phyloP scores from a whole-genome alignment of 2,329 filamentous ascomycete species.

The Aspergillus neotritici region DNA sequence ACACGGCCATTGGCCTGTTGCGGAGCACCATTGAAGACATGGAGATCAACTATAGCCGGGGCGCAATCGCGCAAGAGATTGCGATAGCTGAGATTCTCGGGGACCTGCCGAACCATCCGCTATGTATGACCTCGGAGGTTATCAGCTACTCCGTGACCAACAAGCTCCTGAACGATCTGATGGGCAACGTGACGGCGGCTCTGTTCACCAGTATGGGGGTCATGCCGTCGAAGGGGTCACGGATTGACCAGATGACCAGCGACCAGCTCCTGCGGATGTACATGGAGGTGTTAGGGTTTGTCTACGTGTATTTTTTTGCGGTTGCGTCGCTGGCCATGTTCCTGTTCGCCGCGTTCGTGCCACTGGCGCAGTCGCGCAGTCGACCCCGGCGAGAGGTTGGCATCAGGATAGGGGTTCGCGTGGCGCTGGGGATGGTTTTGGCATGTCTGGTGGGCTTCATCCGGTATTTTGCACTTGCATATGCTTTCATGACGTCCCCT shows the following conservation, averaged over 20 bases:
- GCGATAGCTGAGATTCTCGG: conserved; percentile 30
- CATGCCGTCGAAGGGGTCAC: conserved; percentile 24
- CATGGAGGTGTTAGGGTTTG: conserved; percentile 34
- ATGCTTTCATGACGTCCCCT: conserved; percentile 38
- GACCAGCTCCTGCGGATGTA: conserved; percentile 33
- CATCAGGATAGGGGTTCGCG: conserved; percentile 24
- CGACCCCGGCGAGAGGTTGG: conserved; percentile 13
- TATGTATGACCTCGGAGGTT: conserved; percentile 23
- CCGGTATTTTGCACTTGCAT: conserved; percentile 28
- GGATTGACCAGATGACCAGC: conserved; percentile 24
- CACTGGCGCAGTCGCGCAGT: conserved; percentile 25
- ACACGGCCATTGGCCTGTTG: conserved; percentile 28
- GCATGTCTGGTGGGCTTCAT: conserved; percentile 27
- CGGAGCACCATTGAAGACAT: conserved; percentile 36
- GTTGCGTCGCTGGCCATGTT: conserved; percentile 34
- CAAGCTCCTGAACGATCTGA: conserved; percentile 28
- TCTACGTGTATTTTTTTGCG: conserved; percentile 38
- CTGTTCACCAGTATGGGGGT: conserved; percentile 39
- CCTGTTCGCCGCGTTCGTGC: conserved; percentile 31
- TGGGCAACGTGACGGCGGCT: conserved; percentile 37
- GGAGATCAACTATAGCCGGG: conserved; percentile 35
- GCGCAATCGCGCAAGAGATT: conserved; percentile 27
- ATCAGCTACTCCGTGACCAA: conserved; percentile 21
- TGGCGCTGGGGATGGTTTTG: conserved; percentile 26
- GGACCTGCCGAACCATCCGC: conserved; percentile 22